phyloP scores from a whole-genome alignment of 2,329 filamentous ascomycete genomes.

The Pyrenochaeta sp. region DNA sequence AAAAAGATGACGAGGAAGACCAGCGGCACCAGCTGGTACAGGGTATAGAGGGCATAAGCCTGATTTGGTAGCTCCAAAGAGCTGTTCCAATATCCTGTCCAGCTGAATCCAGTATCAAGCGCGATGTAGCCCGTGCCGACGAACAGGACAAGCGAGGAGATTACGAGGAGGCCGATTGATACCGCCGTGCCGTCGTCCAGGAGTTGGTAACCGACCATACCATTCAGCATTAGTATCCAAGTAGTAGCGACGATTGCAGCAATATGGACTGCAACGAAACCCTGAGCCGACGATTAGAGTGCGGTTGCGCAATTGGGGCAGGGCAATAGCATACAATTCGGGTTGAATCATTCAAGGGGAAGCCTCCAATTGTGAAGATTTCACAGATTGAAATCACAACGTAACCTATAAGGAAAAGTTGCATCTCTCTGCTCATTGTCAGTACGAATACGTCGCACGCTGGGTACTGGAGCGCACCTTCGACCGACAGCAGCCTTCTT shows the following conservation, averaged over 20 bases:
- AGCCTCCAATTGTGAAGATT: slow-evolving; percentile 92
- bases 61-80: slow-evolving; percentile 61
- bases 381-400: slow-evolving; percentile 91
- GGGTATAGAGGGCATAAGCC: slow-evolving; percentile 86
- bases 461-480: slow-evolving; percentile 64
- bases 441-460: slow-evolving; percentile 8
- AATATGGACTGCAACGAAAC: slow-evolving; percentile 88
- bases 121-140: slow-evolving; percentile 95
- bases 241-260: slow-evolving; percentile 86
- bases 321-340: slow-evolving; percentile 68
- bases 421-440: slow-evolving; percentile 78
- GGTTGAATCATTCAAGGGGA: slow-evolving; percentile 75
- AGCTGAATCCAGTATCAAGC: slow-evolving; percentile 87
- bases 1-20: slow-evolving; percentile 90
- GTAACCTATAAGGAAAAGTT: slow-evolving; percentile 87
- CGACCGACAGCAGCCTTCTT: slow-evolving; percentile 94
- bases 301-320: background rate
- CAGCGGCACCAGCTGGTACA: slow-evolving; percentile 89
- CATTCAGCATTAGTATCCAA: slow-evolving; percentile 93
- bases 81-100: slow-evolving; percentile 78
- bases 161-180: slow-evolving; percentile 77
- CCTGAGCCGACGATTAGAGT: slow-evolving; percentile 57
- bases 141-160: slow-evolving; percentile 76
- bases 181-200: slow-evolving; percentile 90
- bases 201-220: slow-evolving; percentile 89